Conservation (phyloP, 306 rosid genomes). For the Lotus japonicus region DNA sequence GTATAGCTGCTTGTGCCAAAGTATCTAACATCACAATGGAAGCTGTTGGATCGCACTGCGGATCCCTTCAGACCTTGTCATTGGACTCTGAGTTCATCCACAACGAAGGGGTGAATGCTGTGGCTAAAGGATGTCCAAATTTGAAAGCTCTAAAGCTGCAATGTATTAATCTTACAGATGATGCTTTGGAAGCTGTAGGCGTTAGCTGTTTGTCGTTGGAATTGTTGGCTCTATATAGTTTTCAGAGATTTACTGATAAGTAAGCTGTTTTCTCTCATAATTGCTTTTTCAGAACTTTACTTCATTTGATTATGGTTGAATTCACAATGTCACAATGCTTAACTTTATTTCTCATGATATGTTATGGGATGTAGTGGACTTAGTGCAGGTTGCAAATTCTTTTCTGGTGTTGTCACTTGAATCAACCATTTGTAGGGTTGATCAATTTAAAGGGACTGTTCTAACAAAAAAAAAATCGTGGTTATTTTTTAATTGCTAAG, state of each 20-base stretch:
- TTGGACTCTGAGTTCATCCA: conserved; percentile 81
- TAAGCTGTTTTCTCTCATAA: conserved; percentile 30
- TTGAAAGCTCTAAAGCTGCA: conserved; percentile 83
- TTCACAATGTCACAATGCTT: background rate
- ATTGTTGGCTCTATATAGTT: conserved; percentile 71
- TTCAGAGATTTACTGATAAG: conserved; percentile 85
- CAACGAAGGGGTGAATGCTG: conserved; percentile 73
- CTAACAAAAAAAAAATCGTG: too few species aligned
- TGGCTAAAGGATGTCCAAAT: conserved; percentile 68
- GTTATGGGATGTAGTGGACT: background rate
- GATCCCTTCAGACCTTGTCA: conserved; percentile 59
- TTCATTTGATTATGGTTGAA: conserved; percentile 12
- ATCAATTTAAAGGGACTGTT: conserved; percentile 14
- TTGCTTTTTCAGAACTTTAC: background rate
- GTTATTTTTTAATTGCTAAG: background rate
- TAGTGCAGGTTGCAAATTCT: background rate
- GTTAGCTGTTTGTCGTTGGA: conserved; percentile 53
- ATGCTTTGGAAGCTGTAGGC: conserved; percentile 81
- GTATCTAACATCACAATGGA: conserved; percentile 74
- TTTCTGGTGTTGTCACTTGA: background rate
- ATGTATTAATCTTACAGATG: conserved; percentile 79
- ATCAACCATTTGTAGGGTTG: background rate
- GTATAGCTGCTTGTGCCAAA: conserved; percentile 88
- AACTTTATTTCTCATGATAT: background rate
- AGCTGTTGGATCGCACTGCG: conserved; percentile 72